Percentiles rank a stretch among this genome's conserved stretches.
phyloP scores from a whole-genome alignment of 2,329 filamentous ascomycete genomes.

The Dendryphion nanum region DNA sequence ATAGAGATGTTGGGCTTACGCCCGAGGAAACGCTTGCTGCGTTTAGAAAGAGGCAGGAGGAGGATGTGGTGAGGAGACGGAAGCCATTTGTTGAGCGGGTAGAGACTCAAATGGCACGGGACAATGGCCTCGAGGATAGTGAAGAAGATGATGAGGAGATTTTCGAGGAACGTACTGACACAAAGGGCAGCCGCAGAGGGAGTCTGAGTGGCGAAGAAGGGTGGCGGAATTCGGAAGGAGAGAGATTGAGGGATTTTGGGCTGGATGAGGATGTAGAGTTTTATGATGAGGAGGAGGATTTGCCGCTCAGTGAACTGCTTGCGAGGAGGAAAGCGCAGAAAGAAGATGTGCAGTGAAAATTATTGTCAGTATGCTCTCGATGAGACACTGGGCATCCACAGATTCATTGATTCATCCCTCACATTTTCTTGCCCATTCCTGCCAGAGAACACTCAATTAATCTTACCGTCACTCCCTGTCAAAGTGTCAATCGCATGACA shows the following conservation, averaged over 20 bases:
- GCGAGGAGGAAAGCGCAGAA: conserved; percentile 16
- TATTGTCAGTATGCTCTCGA: no score
- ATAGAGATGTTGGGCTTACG: conserved; percentile 35
- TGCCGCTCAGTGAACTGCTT: conserved; percentile 69
- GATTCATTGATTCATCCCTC: no score
- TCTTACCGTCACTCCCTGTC: no score
- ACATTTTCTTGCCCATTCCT: conserved; percentile 2
- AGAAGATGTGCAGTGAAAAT: no score
- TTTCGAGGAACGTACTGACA: conserved; percentile 10
- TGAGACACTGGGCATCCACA: no score
- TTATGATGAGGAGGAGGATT: conserved; percentile 57
- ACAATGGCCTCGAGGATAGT: conserved; percentile 17
- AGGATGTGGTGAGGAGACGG: conserved; percentile 47
- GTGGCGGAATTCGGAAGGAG: conserved; percentile 76
- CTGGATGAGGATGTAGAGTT: conserved; percentile 76
- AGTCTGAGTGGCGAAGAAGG: conserved; percentile 52
- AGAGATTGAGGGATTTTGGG: conserved; percentile 72
- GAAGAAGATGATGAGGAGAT: conserved; percentile 6
- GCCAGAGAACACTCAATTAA: conserved; percentile 1
- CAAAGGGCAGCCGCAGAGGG: conserved; percentile 10
- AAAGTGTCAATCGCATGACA: no score
- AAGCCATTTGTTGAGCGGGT: conserved; percentile 44
- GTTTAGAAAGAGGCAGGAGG: conserved; percentile 54
- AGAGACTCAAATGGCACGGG: conserved; percentile 15
- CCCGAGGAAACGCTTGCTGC: conserved; percentile 48